Base-by-base conservation (phyloP, 2,329 filamentous ascomycete species). In the Elsinoe ampelina region DNA sequence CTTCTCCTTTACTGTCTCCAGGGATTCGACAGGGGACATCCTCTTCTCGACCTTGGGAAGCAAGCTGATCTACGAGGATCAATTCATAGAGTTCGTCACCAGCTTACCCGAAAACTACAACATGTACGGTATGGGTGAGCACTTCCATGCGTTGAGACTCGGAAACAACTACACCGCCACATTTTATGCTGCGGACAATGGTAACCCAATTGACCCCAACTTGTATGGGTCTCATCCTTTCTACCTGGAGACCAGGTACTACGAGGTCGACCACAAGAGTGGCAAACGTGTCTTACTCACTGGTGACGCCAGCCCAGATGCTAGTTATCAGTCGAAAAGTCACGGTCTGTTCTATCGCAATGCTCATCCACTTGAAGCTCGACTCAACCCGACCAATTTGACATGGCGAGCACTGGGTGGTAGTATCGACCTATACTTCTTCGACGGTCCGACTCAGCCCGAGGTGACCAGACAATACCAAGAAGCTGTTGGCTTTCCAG, bases 181-280 rank as follows among this genome's bases (percentile, higher is more conserved):
- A 4, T 76, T 84, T 55, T 89, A 81, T 61, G 81, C 83, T 30
- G 83, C 84, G 13, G 86, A 91, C 69, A 77, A 78, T 30, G 85
- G 80, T 6, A 84, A 86, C 63, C 77, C 79, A 5, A 79, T 83
- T 38, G 82, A 82, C 59, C 60, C 64, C 11, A 91, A 91, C 63
- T 74, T 90, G 5, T 93, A 93, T 63, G 87, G 88, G 5, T 79
- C 76, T 39, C 88, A 93, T 63, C 85, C 88, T 0, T 82, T 91
- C 65, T 93, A 92, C 66, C 73, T 91, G 3, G 88, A 92, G 61
- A 91, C 86, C 1, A 78, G 86, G 58, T 92, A 90, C 70, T 89
- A 83, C 63, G 77, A 84, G 60, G 72, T 78, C 10, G 73, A 79
- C 50, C 59, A 68, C 20, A 67, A 71, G 1, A 73, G 74, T 3